Evolutionary conservation across 345 rosid species (phyloP), one percentile per base, ranked within the genome.

Genomic region (Psidium friedrichsthalianum): DNA sequence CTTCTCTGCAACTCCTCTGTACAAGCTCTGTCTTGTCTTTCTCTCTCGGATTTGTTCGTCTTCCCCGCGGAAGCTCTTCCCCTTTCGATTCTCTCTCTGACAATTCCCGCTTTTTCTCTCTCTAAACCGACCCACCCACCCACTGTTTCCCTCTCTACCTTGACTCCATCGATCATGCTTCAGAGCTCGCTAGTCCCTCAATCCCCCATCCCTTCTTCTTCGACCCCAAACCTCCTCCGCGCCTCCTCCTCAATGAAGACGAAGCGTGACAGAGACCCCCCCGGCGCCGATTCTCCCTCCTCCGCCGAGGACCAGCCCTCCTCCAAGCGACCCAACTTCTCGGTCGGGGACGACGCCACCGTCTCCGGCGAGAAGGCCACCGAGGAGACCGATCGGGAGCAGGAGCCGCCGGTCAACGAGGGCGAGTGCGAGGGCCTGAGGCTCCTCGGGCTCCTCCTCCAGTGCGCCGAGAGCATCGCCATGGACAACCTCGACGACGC

Each of bases 391-490:
- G 96, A 92, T 76, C 90, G 18, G 21, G 83, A 78, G 13, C 78
- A 42, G 56, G 32, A 27, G 32, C 0, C 9, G 40, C 1, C 84
- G 24, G 27, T 57, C 14, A 80, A 61, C 42, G 80, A 85, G 51
- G 94, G 88, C 0, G 97, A 94, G 87, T 90, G 94, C 13, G 64
- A 90, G 5, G 96, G 93, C 0, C 90, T 97, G 58, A 87, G 94
- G 29, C 95, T 95, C 32, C 93, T 97, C 14, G 94, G 97, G 36
- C 90, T 97, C n/a, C 87, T 97, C 78, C 92, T 97, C 6, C 98
- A 97, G 89, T 97, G 98, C 91, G 98, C 99, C 44, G 98, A 97
- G 87, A 91, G 92, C 87, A 98, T 97, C 5, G 98, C 98, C 27
- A 93, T 89, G 89, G 94, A 95, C 56, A 93, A 94, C 80, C 98